Evolutionary conservation across 176 grass and related monocot species (phyloP).

Genomic region (Saccharum spontaneum): DNA sequence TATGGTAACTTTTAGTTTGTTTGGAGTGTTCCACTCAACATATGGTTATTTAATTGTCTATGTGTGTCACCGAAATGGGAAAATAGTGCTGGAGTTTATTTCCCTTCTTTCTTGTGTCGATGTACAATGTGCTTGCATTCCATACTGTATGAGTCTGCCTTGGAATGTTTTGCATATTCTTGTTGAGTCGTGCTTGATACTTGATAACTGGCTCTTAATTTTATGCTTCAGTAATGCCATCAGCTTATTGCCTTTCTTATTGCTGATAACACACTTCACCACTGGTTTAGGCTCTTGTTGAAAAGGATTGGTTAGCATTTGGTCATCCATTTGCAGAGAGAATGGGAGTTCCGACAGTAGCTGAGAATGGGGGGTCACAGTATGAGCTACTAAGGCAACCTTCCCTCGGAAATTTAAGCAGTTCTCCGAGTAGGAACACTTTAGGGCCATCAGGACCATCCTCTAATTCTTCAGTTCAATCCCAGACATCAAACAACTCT

Average conservation of each 20-base stretch:
- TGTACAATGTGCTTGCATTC: background rate
- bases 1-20: constrained; percentile 21
- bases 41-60: background rate
- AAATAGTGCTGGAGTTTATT: background rate
- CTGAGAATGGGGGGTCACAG: constrained; percentile 58
- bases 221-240: constrained; percentile 9
- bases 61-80: background rate
- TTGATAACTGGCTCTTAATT: background rate
- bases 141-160: constrained; percentile 4
- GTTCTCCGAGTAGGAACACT: constrained; percentile 63
- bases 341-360: constrained; percentile 85
- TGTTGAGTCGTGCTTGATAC: background rate
- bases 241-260: background rate
- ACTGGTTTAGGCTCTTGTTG: constrained; percentile 78
- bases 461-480: constrained; percentile 55
- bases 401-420: constrained; percentile 69
- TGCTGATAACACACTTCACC: constrained; percentile 28
- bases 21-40: background rate
- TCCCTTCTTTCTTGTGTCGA: background rate
- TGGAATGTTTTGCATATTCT: background rate
- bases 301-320: constrained; percentile 98
- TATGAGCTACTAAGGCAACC: constrained; percentile 80
- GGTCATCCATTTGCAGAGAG: constrained; percentile 96
- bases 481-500: constrained; percentile 78
- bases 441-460: constrained; percentile 57